Percentiles rank a stretch among this genome's conserved stretches.
phyloP scores from a whole-genome alignment of 257 asterid genomes.

The Orobanche coerulescens region DNA sequence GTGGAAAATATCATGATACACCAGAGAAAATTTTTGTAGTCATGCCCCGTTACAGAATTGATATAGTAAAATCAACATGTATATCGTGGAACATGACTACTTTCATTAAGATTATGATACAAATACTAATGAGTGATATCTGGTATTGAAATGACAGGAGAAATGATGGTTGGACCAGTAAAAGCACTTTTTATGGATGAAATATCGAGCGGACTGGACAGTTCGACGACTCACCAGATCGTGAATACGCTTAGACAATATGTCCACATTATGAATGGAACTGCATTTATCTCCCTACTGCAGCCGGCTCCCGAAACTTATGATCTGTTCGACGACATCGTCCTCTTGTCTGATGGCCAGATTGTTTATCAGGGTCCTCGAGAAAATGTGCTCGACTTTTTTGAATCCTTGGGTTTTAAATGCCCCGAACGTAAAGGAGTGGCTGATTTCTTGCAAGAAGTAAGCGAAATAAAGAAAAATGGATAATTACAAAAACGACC shows the following conservation, averaged over 20 bases:
- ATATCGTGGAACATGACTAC: too few species aligned
- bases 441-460: conserved; percentile 72
- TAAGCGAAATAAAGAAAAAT: conserved; percentile 16
- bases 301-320: conserved; percentile 78
- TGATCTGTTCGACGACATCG: conserved; percentile 51
- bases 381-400: conserved; percentile 40
- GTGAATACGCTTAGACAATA: conserved; percentile 35
- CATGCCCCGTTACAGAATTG: too few species aligned
- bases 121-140: too few species aligned
- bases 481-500: neutral
- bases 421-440: conserved; percentile 59
- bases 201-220: conserved; percentile 47
- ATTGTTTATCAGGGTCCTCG: conserved; percentile 59
- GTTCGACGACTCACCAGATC: conserved; percentile 45
- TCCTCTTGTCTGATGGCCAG: conserved; percentile 47
- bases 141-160: conserved; percentile 24
- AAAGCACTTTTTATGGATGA: conserved; percentile 54
- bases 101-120: too few species aligned
- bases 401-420: conserved; percentile 56
- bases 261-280: conserved; percentile 44
- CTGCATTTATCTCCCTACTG: conserved; percentile 41
- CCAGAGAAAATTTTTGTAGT: too few species aligned
- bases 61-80: too few species aligned
- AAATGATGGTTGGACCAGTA: conserved; percentile 51
- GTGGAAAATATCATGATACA: too few species aligned